Conservation (phyloP, 192 early-diverging fungal species). For the Funneliformis mosseae region DNA sequence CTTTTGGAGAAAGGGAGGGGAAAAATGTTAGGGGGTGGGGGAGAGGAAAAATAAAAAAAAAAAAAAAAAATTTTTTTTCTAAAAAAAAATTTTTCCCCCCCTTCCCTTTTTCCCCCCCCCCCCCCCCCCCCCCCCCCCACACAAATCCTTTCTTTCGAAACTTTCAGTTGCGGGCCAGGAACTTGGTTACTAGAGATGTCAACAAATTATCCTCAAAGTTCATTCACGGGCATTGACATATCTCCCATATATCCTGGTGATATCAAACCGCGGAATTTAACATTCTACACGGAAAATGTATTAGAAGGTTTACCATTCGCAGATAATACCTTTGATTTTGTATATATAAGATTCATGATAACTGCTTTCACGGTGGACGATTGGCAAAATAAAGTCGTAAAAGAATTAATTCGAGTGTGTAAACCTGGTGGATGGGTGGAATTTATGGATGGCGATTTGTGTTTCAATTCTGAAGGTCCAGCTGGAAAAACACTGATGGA, state of each 20-base stretch:
- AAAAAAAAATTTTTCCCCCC: too few relatives aligned
- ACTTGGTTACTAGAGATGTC: constrained; percentile 53
- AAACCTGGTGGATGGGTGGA: constrained; percentile 60
- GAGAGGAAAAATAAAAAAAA: too few relatives aligned
- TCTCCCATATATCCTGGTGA: constrained; percentile 44
- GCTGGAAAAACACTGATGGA: neutral
- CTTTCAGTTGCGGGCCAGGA: constrained; percentile 33
- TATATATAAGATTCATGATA: constrained; percentile 53
- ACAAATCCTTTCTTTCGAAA: too few relatives aligned
- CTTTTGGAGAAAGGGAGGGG: too few relatives aligned
- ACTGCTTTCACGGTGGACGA: constrained; percentile 46
- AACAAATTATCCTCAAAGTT: constrained; percentile 46
- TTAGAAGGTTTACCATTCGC: constrained; percentile 44
- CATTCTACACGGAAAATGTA: constrained; percentile 41
- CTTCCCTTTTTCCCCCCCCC: too few relatives aligned
- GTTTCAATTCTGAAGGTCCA: constrained; percentile 6
- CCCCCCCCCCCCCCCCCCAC: too few relatives aligned
- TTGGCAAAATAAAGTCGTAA: constrained; percentile 46
- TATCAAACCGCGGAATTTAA: constrained; percentile 44
- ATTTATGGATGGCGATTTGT: constrained; percentile 38
- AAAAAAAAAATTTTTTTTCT: too few relatives aligned
- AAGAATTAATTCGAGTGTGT: constrained; percentile 52
- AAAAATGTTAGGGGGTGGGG: too few relatives aligned
- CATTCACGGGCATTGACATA: constrained; percentile 56
- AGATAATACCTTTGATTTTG: constrained; percentile 58